phyloP scores from a whole-genome alignment of 2,329 filamentous ascomycete species.

The Aureobasidium subglaciale region DNA sequence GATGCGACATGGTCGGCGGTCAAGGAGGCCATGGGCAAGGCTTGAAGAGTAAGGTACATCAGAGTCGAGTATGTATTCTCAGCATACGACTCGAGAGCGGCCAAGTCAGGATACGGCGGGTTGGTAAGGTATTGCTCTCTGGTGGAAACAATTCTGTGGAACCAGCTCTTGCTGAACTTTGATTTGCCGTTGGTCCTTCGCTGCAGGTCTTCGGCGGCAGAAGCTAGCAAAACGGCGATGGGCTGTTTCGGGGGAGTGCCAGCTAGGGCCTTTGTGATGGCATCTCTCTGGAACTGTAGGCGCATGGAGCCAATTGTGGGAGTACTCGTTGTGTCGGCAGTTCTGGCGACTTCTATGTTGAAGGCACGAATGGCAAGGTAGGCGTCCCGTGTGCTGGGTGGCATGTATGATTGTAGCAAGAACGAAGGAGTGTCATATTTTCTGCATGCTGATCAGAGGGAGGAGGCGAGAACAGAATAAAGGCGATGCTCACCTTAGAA shows the following conservation, averaged over 20 bases:
- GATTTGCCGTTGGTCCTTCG: conserved; percentile 39
- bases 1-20: conserved; percentile 88
- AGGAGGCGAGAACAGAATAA: neutral
- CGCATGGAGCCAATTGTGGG: conserved; percentile 82
- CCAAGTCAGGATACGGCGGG: conserved; percentile 67
- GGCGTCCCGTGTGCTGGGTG: conserved; percentile 64
- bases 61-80: conserved; percentile 93
- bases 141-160: conserved; percentile 65
- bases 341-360: conserved; percentile 83
- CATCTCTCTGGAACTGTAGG: conserved; percentile 91
- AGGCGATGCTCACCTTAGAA: conserved; percentile 42
- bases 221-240: conserved; percentile 74
- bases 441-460: conserved; percentile 38
- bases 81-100: conserved; percentile 75
- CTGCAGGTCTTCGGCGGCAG: conserved; percentile 56
- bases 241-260: conserved; percentile 81
- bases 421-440: conserved; percentile 86
- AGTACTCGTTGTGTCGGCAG: conserved; percentile 84
- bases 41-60: conserved; percentile 78
- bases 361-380: conserved; percentile 88
- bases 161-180: conserved; percentile 51
- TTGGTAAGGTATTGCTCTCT: conserved; percentile 79
- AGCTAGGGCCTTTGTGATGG: conserved; percentile 68
- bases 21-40: conserved; percentile 71
- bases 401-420: conserved; percentile 78